A percentile compares a stretch with the other conserved stretches of the same genome.
Conservation (phyloP, 176 grass and related monocot species). For the Otatea glauca region DNA sequence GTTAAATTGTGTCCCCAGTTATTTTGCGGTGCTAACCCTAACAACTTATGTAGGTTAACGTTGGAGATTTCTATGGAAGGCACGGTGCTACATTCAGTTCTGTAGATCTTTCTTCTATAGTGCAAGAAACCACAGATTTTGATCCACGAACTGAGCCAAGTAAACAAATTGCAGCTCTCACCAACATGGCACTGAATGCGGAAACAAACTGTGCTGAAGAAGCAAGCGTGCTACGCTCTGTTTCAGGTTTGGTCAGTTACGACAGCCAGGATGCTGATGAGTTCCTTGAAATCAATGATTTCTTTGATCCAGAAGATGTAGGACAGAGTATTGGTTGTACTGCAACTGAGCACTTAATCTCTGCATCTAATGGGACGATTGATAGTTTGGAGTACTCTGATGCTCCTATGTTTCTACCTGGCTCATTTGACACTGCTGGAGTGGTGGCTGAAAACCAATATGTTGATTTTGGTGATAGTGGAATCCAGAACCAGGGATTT, state of each 20-base stretch:
- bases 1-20: too few relatives aligned
- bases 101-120: constrained; percentile 40
- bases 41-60: constrained; percentile 24
- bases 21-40: too few relatives aligned
- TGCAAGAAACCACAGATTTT: constrained; percentile 41
- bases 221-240: constrained; percentile 29
- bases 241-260: constrained; percentile 38
- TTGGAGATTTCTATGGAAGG: constrained; percentile 28
- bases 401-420: constrained; percentile 56
- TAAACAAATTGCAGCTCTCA: constrained; percentile 50
- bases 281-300: constrained; percentile 91
- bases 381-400: constrained; percentile 62
- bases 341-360: constrained; percentile 34
- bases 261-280: constrained; percentile 51
- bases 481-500: constrained; percentile 44
- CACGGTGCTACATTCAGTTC: constrained; percentile 19
- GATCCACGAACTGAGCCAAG: constrained; percentile 9
- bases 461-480: constrained; percentile 46
- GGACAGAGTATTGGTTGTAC: constrained; percentile 44
- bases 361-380: constrained; percentile 39
- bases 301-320: constrained; percentile 56
- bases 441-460: constrained; percentile 47
- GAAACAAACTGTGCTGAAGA: constrained; percentile 42
- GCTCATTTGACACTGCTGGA: constrained; percentile 47
- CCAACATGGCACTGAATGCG: constrained; percentile 34